phyloP scores from a whole-genome alignment of 2,329 filamentous ascomycete genomes.

The Colletotrichum lupini region DNA sequence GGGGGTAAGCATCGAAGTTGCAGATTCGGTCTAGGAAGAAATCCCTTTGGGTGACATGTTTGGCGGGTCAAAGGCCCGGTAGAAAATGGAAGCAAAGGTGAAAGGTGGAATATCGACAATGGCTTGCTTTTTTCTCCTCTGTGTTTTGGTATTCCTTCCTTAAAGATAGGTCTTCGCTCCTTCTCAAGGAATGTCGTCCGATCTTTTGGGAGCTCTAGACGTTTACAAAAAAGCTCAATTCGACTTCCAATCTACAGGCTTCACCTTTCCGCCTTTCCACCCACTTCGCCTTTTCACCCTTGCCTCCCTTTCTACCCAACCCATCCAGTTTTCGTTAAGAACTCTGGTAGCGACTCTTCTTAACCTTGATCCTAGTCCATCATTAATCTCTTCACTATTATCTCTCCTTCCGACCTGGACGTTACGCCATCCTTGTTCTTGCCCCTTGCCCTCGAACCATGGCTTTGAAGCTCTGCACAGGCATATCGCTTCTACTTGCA shows the following conservation, averaged over 20 bases:
- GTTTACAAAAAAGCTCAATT: not conserved
- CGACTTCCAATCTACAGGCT: not conserved
- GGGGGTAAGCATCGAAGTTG: not conserved
- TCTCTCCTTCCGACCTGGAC: not conserved
- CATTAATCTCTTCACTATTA: not conserved
- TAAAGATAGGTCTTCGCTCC: not conserved
- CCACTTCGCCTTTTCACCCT: not conserved
- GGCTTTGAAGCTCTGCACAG: not conserved
- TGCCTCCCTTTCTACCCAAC: not conserved
- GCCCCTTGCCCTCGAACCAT: not conserved
- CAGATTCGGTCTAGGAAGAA: not conserved
- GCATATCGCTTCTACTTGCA: conserved; percentile 9
- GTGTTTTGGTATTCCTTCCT: not conserved
- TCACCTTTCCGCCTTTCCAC: not conserved
- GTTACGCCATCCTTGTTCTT: not conserved
- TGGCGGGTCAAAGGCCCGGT: not conserved
- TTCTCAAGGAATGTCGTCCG: not conserved
- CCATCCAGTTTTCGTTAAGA: not conserved
- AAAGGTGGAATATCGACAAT: not conserved
- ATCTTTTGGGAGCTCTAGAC: not conserved
- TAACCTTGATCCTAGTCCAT: too few species aligned
- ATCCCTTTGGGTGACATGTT: not conserved
- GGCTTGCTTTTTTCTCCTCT: too few species aligned
- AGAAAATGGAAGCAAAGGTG: not conserved
- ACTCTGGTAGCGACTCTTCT: too few species aligned